phyloP scores from a whole-genome alignment of 306 rosid species.

The Macrotyloma uniflorum region DNA sequence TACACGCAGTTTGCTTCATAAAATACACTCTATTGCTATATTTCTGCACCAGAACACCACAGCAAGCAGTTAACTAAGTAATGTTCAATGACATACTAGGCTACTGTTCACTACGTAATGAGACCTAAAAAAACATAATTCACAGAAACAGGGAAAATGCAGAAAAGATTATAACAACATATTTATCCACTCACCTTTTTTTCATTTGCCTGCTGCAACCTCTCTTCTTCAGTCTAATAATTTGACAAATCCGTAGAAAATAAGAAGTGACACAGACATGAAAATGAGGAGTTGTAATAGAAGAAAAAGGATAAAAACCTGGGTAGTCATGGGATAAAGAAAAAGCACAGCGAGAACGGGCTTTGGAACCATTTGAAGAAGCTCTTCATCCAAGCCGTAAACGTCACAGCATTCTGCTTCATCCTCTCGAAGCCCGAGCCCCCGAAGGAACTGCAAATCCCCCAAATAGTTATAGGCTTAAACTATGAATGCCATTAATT shows the following conservation, averaged over 20 bases:
- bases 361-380: constrained; percentile 90
- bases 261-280: background rate
- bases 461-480: constrained; percentile 5
- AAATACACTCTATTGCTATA: constrained; percentile 61
- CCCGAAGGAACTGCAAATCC: constrained; percentile 79
- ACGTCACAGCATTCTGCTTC: constrained; percentile 89
- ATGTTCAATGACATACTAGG: background rate
- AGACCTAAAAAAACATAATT: background rate
- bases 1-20: constrained; percentile 94
- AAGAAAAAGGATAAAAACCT: constrained; percentile 45
- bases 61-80: background rate
- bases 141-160: background rate
- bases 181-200: constrained; percentile 50
- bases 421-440: constrained; percentile 71
- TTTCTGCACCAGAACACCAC: constrained; percentile 56
- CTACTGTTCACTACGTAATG: background rate
- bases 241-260: constrained; percentile 19
- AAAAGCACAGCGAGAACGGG: constrained; percentile 96
- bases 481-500: too few species aligned
- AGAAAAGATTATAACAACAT: background rate
- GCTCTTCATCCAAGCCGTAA: constrained; percentile 86
- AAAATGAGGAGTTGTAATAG: background rate
- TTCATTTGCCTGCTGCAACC: constrained; percentile 62
- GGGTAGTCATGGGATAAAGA: constrained; percentile 77
- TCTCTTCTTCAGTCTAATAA: constrained; percentile 87